Percentiles rank a stretch among this genome's conserved stretches.
These are phyloP conservation scores for Solanum pimpinellifolium DNA, from an alignment of 257 asterid species.

Conservation along the genomic window DNA sequence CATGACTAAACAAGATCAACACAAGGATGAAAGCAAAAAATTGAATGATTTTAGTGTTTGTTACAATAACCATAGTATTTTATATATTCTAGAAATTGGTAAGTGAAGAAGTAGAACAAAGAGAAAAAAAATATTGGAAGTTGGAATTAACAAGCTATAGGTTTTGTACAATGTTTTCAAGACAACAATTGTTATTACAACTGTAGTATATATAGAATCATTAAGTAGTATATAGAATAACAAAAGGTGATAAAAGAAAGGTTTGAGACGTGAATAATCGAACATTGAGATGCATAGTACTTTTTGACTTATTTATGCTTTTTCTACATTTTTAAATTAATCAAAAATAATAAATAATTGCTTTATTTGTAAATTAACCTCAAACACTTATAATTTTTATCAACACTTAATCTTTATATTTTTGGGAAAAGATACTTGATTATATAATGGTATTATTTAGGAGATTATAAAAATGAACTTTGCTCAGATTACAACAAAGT, in stretches of 20 bases:
- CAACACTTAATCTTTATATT: neutral
- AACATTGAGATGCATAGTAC: neutral
- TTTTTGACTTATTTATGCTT: neutral
- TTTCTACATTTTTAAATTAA: neutral
- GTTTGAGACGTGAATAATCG: neutral
- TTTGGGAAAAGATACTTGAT: neutral
- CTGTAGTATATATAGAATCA: neutral
- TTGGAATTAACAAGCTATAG: neutral
- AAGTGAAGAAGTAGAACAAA: neutral
- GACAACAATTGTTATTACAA: neutral
- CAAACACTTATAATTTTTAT: neutral
- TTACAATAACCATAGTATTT: neutral
- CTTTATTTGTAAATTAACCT: neutral
- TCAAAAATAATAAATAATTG: neutral
- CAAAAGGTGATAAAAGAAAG: neutral
- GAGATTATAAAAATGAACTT: neutral
- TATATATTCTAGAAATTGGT: neutral
- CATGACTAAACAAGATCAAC: constrained; percentile 5
- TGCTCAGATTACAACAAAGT: neutral
- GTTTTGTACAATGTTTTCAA: neutral
- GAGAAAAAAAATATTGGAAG: neutral
- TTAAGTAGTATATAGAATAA: neutral
- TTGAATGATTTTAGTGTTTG: neutral
- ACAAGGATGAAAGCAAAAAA: neutral
- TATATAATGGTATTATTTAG: neutral